Evolutionary conservation across 768 basidiomycete species (phyloP).

Genomic region (Termitomyces sp.): DNA sequence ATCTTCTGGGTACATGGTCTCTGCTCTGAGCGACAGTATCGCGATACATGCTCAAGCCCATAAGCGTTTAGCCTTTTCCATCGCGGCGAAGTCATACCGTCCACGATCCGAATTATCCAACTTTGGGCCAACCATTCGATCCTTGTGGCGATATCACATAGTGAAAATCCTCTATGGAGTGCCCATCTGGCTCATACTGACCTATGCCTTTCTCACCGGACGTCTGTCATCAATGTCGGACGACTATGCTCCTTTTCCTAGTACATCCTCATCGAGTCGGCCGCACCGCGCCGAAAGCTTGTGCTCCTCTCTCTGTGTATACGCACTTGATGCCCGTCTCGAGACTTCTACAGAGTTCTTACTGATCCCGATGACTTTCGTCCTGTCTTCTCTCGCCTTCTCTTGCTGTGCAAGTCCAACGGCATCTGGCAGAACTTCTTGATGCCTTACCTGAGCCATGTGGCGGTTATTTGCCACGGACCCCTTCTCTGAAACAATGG

Average conservation of each 20-base stretch:
- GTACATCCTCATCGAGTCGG: background rate
- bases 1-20: background rate
- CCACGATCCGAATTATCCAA: background rate
- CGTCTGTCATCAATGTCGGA: background rate
- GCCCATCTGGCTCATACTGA: background rate
- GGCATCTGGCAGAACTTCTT: background rate
- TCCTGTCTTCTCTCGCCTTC: background rate
- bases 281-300: background rate
- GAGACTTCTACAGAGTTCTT: no score
- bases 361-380: background rate
- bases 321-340: no score
- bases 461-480: no score
- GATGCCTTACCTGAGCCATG: background rate
- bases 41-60: background rate
- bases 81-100: background rate
- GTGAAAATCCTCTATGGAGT: background rate
- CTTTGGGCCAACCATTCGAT: background rate
- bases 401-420: background rate
- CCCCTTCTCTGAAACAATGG: background rate
- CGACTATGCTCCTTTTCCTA: background rate
- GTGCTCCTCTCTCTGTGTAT: background rate
- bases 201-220: background rate
- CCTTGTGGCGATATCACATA: background rate
- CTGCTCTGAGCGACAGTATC: background rate
- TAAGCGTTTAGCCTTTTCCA: background rate